These are phyloP conservation scores for Bombardia bombarda DNA, from an alignment of 495 filamentous ascomycete species.

Conservation along the genomic window DNA sequence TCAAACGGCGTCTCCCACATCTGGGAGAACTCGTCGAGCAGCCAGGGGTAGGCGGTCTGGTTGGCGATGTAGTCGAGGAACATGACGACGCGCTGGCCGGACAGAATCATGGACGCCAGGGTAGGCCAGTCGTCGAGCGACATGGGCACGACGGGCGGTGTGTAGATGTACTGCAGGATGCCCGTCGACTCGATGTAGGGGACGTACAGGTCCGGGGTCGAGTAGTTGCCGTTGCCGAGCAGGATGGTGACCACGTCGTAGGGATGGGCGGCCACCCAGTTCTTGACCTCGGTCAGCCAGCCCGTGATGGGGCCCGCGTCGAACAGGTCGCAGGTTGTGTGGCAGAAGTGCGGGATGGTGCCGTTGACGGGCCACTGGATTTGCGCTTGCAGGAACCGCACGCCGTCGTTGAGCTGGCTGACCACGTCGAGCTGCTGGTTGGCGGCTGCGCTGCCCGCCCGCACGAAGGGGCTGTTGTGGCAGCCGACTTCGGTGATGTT, in stretches of 20 bases:
- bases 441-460: conserved; percentile 58
- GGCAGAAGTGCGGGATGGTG: conserved; percentile 54
- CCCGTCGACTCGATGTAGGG: conserved; percentile 56
- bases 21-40: conserved; percentile 65
- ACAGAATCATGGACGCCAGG: conserved; percentile 67
- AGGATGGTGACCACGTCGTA: conserved; percentile 91
- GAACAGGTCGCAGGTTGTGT: conserved; percentile 71
- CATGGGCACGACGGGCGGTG: conserved; percentile 61
- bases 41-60: conserved; percentile 65
- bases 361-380: conserved; percentile 40
- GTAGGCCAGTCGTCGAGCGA: conserved; percentile 75
- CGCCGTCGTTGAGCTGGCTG: conserved; percentile 74
- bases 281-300: conserved; percentile 60
- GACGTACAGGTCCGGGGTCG: conserved; percentile 33
- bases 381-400: conserved; percentile 88
- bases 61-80: conserved; percentile 76
- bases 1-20: conserved; percentile 76
- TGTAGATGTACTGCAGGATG: conserved; percentile 61
- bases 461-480: conserved; percentile 80
- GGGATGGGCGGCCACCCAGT: conserved; percentile 69
- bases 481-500: conserved; percentile 84
- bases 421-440: conserved; percentile 69
- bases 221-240: conserved; percentile 73
- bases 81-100: conserved; percentile 43
- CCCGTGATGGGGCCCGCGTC: conserved; percentile 69